A percentile compares a stretch with the other conserved stretches of the same genome.
Evolutionary conservation across 768 basidiomycete species (phyloP).

Genomic region (Panaeolus cyanescens): DNA sequence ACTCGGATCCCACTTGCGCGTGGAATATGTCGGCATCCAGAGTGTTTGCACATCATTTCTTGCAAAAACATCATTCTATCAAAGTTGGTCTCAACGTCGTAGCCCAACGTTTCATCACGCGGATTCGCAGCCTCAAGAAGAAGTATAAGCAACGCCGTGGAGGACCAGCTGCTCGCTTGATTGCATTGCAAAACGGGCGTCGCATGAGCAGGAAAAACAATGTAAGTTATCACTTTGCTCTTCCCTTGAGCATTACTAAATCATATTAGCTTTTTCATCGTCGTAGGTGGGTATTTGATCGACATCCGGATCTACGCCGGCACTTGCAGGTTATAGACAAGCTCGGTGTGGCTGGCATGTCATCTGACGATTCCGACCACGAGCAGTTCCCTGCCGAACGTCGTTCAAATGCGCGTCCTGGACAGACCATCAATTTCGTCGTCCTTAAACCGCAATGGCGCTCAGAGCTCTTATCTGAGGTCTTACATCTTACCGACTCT

Average conservation of each 20-base stretch:
- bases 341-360: background rate
- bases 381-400: background rate
- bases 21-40: background rate
- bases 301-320: background rate
- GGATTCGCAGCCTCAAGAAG: background rate
- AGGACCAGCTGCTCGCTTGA: background rate
- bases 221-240: background rate
- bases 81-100: background rate
- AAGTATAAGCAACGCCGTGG: background rate
- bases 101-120: background rate
- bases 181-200: background rate
- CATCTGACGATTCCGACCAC: background rate
- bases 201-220: background rate
- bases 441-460: background rate
- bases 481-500: background rate
- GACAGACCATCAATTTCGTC: background rate
- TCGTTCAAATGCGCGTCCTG: background rate
- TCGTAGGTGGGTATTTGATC: background rate
- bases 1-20: background rate
- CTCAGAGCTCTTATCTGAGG: background rate
- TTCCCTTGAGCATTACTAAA: background rate
- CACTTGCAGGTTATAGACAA: background rate
- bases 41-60: background rate
- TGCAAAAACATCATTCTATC: background rate
- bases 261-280: background rate